These are phyloP conservation scores for Solanum pennellii DNA, from an alignment of 257 asterid species.

Conservation along the genomic window DNA sequence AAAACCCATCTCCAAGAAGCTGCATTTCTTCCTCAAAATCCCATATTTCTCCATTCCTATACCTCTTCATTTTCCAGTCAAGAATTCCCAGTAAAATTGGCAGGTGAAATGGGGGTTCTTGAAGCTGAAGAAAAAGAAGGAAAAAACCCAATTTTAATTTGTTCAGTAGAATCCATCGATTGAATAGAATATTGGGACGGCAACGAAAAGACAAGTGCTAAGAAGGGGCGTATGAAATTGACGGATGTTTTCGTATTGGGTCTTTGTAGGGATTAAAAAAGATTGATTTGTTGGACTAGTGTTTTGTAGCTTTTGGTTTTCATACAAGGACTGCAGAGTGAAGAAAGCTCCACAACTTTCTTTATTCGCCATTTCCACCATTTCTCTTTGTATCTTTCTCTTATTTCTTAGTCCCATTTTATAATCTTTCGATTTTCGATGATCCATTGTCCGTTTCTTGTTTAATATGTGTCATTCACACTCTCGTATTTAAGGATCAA, in stretches of 20 bases:
- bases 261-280: background rate
- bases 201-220: background rate
- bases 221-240: background rate
- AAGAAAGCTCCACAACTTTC: background rate
- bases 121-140: background rate
- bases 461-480: background rate
- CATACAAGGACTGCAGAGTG: background rate
- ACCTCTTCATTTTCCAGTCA: constrained; percentile 14
- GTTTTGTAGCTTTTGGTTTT: background rate
- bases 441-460: background rate
- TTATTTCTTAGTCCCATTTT: background rate
- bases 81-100: background rate
- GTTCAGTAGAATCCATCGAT: background rate
- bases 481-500: no score
- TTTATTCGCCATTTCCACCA: background rate
- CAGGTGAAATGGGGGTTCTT: background rate
- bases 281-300: background rate
- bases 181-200: constrained; percentile 18
- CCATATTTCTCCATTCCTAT: constrained; percentile 24
- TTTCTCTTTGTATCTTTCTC: background rate
- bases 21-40: constrained; percentile 19
- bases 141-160: background rate
- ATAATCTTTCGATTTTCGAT: background rate
- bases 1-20: background rate
- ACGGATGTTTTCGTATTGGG: constrained; percentile 1